Base-by-base conservation (phyloP, 2,329 filamentous ascomycete genomes). In the Emergomyces orientalis region DNA sequence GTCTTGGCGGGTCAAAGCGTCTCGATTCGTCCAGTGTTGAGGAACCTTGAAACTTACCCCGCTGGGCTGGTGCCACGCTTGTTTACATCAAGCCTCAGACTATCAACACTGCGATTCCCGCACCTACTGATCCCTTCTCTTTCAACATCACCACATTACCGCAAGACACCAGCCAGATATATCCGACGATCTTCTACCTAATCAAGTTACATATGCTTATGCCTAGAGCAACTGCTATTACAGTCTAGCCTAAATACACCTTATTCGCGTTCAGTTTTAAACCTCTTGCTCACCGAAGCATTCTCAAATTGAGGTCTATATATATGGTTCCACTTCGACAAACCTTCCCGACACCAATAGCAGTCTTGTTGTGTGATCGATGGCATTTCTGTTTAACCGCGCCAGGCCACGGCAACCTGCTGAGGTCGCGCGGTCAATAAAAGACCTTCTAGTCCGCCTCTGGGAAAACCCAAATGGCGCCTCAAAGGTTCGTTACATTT, bases 371-470 rank as follows among this genome's bases (percentile, higher is more conserved):
- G 54, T 14, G 64, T 64, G 62, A 62, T 65, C 62, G 66, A 90
- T 90, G 87, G 85, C 87, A 55, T 90, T 89, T 76, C 78, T 89
- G 62, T 89, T 89, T 72, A 82, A 81, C 64, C 80, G 86, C 65
- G 82, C 81, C 69, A 82, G 82, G 68, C 81, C 84, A 69, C 85
- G 87, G 74, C 81, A 81, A 67, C 80, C 83, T 65, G 77, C 82
- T 67, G 84, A 90, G 73, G 77, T 89, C 73, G 80, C 83, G 64
- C 79, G 81, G 75, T 79, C 81, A 51, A 83, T 86, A 56, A 88
- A 86, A 70, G 86, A 89, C 64, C 78, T 87, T 62, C 78, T 88
- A 27, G 70, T 78, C 62, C 85, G 81, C 71, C 75, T 89, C 63
- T 84, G 86, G 70, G 84, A 87, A 64, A 79, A 81, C 67, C 78